These are phyloP conservation scores for Begonia masoniana DNA, from an alignment of 306 rosid genomes.

Conservation along the genomic window DNA sequence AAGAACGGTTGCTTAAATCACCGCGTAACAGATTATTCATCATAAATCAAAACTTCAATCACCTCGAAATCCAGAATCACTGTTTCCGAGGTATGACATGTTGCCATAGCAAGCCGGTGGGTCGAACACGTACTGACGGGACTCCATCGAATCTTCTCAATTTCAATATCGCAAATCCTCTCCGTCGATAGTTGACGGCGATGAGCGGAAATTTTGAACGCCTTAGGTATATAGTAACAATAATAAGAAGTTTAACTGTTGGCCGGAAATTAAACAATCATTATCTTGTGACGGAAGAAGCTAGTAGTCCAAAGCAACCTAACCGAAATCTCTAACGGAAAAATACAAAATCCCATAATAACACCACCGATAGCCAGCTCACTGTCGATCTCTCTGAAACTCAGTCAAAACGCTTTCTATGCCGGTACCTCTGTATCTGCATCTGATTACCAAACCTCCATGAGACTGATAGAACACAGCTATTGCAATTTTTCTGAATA, in stretches of 20 bases:
- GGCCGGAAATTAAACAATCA: constrained; percentile 2
- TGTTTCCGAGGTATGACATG: constrained; percentile 64
- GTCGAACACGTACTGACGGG: constrained; percentile 59
- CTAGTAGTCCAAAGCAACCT: constrained; percentile 96
- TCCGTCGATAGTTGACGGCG: neutral
- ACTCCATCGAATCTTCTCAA: constrained; percentile 32
- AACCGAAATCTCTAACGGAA: constrained; percentile 79
- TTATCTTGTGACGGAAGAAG: constrained; percentile 89
- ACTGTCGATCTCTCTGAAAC: constrained; percentile 1
- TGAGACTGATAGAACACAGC: no score
- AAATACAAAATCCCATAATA: constrained; percentile 88
- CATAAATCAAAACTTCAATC: neutral
- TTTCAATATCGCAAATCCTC: neutral
- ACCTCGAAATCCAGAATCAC: constrained; percentile 65
- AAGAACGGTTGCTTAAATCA: no score
- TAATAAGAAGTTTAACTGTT: neutral
- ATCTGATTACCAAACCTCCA: no score
- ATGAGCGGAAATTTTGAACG: neutral
- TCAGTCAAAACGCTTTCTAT: no score
- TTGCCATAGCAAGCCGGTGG: constrained; percentile 36
- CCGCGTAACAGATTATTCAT: neutral
- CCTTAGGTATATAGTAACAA: neutral
- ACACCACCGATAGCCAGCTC: constrained; percentile 29
- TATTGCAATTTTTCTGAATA: no score
- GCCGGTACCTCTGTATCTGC: no score